A percentile compares a stretch with the other conserved stretches of the same genome.
Conservation (phyloP, 2,329 filamentous ascomycete genomes). For the Scopulariopsis brevicaulis region DNA sequence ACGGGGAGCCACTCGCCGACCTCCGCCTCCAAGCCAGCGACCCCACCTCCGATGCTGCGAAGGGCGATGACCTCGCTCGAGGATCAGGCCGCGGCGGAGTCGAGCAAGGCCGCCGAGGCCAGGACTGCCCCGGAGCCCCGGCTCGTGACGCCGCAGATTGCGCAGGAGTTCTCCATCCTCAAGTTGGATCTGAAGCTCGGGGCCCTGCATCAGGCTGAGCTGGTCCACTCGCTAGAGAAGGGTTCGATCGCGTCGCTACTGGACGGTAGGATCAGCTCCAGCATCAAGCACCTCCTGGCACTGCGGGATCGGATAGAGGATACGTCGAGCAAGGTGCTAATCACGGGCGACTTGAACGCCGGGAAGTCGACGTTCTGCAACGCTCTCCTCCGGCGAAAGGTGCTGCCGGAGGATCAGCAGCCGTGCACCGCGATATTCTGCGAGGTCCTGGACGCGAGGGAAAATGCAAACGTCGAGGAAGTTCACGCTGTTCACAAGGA, state of each 20-base stretch:
- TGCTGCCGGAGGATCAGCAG: constrained; percentile 93
- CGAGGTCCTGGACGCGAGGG: constrained; percentile 83
- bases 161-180: constrained; percentile 89
- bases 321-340: constrained; percentile 89
- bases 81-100: constrained; percentile 44
- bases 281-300: constrained; percentile 78
- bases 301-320: constrained; percentile 93
- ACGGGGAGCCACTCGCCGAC: constrained; percentile 55
- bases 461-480: constrained; percentile 86
- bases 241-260: constrained; percentile 78
- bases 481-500: constrained; percentile 90
- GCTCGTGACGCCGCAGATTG: constrained; percentile 82
- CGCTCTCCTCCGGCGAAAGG: constrained; percentile 81
- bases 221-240: constrained; percentile 93
- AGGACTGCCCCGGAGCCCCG: constrained; percentile 59
- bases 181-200: constrained; percentile 93
- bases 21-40: constrained; percentile 14
- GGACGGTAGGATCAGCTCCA: constrained; percentile 89
- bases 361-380: constrained; percentile 99
- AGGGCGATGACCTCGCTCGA: constrained; percentile 23
- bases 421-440: constrained; percentile 98
- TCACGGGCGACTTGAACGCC: constrained; percentile 92
- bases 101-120: constrained; percentile 57
- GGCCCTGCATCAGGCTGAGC: constrained; percentile 70
- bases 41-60: constrained; percentile 7